Evolutionary conservation across 306 rosid species (phyloP), one percentile per base, ranked within the genome.

Genomic region (Quillaja saponaria): DNA sequence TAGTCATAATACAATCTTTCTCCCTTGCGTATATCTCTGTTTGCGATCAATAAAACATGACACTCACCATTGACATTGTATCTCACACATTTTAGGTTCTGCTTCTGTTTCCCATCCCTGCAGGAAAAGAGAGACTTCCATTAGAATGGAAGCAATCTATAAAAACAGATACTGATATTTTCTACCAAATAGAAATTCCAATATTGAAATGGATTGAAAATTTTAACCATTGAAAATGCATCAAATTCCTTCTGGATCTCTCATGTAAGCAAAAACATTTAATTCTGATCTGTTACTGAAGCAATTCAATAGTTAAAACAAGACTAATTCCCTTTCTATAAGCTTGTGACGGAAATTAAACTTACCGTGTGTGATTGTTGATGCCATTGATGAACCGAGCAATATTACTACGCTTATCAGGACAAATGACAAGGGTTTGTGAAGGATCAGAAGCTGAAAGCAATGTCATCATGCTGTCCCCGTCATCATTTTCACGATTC

Each of bases 391-490:
- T 82, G 71, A 85, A 94, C 50, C 99, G 95, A 1, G 99, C 99
- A 61, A 85, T 89, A 80, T 94, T 94, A 69, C 95, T 76, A 5
- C 74, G 82, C 78, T 71, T 87, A 73, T 94, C 95, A 5, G 99
- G 99, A 80, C 95, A 94, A 69, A 94, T 74, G 67, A 94, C 96
- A 34, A 94, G 90, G 60, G 81, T 85, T 63, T 64, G 51, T 55
- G 86, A 87, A 66, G 96, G 83, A 58, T 75, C 64, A 15, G 88
- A 61, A 21, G 99, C 87, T 59, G 82, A 81, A 48, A 94, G 84
- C 75, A 94, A 79, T 21, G 97, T 94, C 99, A 94, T 94, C 59
- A 90, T 94, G 83, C 99, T 94, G 76, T 94, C 99, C 6, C 97
- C 97, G 53, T 77, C 90, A 58, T 89, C 95, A 47, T 81, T 69